Base-by-base conservation (phyloP, 192 early-diverging fungal species). In the Backusella australiensis region DNA sequence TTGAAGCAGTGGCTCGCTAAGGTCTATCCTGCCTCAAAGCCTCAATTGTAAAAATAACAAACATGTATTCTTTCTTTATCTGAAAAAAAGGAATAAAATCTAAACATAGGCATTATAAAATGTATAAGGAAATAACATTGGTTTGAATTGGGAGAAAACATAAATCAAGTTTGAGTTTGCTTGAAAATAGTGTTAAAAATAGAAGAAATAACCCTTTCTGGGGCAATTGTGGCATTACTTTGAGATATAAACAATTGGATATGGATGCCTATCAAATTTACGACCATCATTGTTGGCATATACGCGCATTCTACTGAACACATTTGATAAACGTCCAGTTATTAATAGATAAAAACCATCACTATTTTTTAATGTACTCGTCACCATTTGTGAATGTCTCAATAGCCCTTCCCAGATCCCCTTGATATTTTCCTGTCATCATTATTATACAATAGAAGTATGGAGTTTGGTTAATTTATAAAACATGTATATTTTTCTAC, bases 1-100 rank as follows among this genome's bases (percentile, higher is more conserved):
- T 67, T 83, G 42, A 66, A 77, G 17, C 38, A 63, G 0, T 83
- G 72, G 56, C 53, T 83, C 11, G 19, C 26, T 23, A 72, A 66
- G 52, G 29, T 80, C 4, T 38, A 79, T 36, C 66, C 46, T 73
- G 41, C n/a, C 12, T 41, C 73, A 23, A 42, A 66, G 39, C n/a
- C 49, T n/a, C 49, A 69, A 49, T 39, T 75, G 26, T 75, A 75
- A 75, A 42, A 12, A 53, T 38, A 34, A 39, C 19, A n/a, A 69
- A 42, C n/a, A 19, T n/a, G 36, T n/a, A 11, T 39, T 14, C 9
- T 69, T 34, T 69, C 19, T 39, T 41, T 56, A 21, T 63, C 21
- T 63, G 12, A 29, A 63, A 29, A 63, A 12, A 63, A 29, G 12
- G 11, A 11, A 63, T 2, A 26, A 23, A 49, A 49, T n/a, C 46